Evolutionary conservation across 768 basidiomycete species (phyloP), one percentile per base, ranked within the genome.

Genomic region (Kwoniella sp.): DNA sequence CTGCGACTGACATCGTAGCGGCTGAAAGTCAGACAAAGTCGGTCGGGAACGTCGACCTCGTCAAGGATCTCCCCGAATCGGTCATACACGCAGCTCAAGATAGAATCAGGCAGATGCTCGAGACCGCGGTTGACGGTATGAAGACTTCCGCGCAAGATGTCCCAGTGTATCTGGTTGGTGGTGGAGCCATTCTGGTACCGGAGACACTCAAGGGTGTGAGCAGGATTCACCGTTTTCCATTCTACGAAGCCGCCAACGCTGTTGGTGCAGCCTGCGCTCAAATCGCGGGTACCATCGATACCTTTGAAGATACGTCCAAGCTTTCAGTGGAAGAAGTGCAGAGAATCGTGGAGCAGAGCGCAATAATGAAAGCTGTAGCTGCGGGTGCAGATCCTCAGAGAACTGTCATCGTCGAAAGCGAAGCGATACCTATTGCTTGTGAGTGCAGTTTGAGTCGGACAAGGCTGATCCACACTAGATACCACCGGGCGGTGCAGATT

Each of bases 111-210:
- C 70, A 63, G 47, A 78, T 82, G 68, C 59, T 84, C 15, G 83
- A 89, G 80, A 81, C 80, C 15, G 83, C 83, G 1, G 77, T 88
- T 9, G 88, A 88, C 71, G 51, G 45, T 17, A 88, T 89, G 87
- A 89, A 89, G 82, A 88, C 87, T 3, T 85, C 84, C 31, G 84
- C 84, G 1, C 84, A 84, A 26, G 85, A 86, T 71, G 79, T 81
- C 2, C 84, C 86, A 26, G 82, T 88, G 12, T 83, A 87, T 29
- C 83, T 89, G 1, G 88, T 88, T 38, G 88, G 88, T 25, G 88
- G 88, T 17, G 88, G 88, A 4, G 85, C 86, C 0, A 85, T 88
- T 69, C 82, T 89, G 34, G 82, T 85, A 11, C 87, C 88, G 0
- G 77, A 83, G 9, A 56, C 78, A 11, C 82, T 89, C 0, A 79